phyloP scores from a whole-genome alignment of 208 protist genomes.

The Wallacemonas rigidus region DNA sequence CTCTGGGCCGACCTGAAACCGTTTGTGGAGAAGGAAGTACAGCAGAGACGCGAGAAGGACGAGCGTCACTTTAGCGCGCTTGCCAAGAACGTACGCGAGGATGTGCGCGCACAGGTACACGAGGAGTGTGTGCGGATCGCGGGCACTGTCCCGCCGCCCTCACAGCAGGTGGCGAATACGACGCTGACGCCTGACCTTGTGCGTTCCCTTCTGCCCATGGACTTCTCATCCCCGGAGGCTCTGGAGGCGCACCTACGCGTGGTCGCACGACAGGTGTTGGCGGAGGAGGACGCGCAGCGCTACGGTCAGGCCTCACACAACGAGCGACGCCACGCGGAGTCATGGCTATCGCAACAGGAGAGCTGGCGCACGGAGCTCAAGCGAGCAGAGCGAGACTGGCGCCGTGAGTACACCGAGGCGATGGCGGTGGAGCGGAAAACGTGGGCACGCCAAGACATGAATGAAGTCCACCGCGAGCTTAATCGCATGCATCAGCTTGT shows the following conservation, averaged over 20 bases:
- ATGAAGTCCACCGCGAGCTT: slow-evolving; percentile 28
- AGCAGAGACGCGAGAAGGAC: slow-evolving; percentile 19
- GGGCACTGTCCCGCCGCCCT: not conserved
- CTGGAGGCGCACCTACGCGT: slow-evolving; percentile 58
- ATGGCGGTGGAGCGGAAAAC: slow-evolving; percentile 18
- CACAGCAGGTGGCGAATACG: not conserved
- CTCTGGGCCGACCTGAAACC: slow-evolving; percentile 9
- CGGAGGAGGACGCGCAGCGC: slow-evolving; percentile 46
- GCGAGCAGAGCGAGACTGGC: slow-evolving; percentile 25
- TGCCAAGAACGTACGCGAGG: slow-evolving; percentile 16
- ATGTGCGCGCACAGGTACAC: slow-evolving; percentile 5
- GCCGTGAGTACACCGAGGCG: slow-evolving; percentile 16
- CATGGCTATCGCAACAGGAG: not conserved
- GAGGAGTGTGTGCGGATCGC: slow-evolving; percentile 7
- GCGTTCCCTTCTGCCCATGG: slow-evolving; percentile 2
- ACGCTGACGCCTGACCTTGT: not conserved
- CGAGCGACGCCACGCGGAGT: slow-evolving; percentile 26
- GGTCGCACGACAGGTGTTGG: slow-evolving; percentile 40
- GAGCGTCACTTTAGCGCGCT: slow-evolving; percentile 27
- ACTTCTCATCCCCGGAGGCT: slow-evolving; percentile 39
- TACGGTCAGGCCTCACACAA: slow-evolving; percentile 27
- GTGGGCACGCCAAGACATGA: slow-evolving; percentile 13
- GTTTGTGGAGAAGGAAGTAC: slow-evolving; percentile 23
- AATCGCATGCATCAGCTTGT: slow-evolving; percentile 36
- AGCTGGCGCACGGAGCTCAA: slow-evolving; percentile 17